Conservation (phyloP, 495 filamentous ascomycete genomes). For the Pyronema omphalodes region DNA sequence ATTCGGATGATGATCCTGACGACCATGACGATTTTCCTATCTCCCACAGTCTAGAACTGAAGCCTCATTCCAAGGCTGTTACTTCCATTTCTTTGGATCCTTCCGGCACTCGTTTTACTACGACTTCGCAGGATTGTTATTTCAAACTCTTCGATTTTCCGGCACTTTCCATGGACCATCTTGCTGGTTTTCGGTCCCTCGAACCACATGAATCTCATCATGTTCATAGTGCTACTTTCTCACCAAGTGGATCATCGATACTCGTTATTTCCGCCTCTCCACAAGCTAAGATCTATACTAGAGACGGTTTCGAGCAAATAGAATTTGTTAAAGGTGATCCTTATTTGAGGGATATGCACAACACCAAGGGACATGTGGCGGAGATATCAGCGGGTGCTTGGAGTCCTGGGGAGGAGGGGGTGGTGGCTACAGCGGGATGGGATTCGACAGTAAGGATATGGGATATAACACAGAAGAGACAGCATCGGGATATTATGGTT, state of each 20-base stretch:
- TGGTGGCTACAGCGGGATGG: conserved; percentile 75
- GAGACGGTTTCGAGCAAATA: conserved; percentile 66
- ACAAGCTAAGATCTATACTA: conserved; percentile 71
- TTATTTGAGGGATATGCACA: conserved; percentile 90
- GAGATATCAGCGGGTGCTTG: conserved; percentile 75
- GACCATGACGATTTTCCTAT: conserved; percentile 84
- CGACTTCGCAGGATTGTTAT: conserved; percentile 75
- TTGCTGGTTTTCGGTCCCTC: conserved; percentile 79
- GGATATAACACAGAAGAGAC: conserved; percentile 75
- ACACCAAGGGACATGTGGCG: conserved; percentile 88
- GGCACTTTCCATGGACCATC: conserved; percentile 83
- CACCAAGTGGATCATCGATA: conserved; percentile 55
- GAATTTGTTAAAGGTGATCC: conserved; percentile 95
- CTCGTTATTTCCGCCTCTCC: conserved; percentile 72
- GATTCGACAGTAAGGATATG: conserved; percentile 92
- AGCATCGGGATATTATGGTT: conserved; percentile 82
- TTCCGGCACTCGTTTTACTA: conserved; percentile 66
- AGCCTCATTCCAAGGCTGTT: conserved; percentile 77
- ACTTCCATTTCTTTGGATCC: conserved; percentile 71
- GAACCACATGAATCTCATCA: conserved; percentile 84
- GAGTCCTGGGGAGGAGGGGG: conserved; percentile 64
- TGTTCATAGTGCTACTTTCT: conserved; percentile 72
- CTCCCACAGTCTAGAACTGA: conserved; percentile 79
- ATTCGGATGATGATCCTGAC: conserved; percentile 42
- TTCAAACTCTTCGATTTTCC: conserved; percentile 89